Evolutionary conservation across 2,329 filamentous ascomycete species (phyloP).

Genomic region (Fusarium goolgardi): DNA sequence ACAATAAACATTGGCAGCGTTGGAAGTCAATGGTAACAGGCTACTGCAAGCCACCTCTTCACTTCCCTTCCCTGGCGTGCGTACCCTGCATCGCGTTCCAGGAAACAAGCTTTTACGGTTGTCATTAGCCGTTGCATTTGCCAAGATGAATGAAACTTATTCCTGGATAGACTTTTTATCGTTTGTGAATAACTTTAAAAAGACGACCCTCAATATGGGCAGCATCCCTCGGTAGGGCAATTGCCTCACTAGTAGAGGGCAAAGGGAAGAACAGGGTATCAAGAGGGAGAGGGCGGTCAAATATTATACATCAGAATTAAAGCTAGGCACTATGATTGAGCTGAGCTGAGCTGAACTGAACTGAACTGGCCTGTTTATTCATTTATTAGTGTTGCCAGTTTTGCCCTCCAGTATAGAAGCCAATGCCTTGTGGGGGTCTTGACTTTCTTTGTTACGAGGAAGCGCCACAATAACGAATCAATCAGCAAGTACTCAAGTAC

Average conservation of each 20-base stretch:
- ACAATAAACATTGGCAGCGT: background rate
- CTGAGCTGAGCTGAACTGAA: background rate
- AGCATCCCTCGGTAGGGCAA: background rate
- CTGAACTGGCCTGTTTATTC: background rate
- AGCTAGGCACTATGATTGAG: background rate
- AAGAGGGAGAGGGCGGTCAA: background rate
- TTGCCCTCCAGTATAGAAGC: background rate
- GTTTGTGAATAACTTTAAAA: background rate
- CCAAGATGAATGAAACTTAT: background rate
- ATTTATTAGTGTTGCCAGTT: background rate
- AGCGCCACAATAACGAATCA: background rate
- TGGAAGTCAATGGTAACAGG: background rate
- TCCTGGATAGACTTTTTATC: background rate
- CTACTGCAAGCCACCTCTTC: background rate
- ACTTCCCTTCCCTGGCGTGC: background rate
- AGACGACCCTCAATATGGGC: background rate
- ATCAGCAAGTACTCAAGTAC: background rate
- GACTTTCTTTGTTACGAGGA: background rate
- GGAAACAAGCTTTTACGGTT: slow-evolving; percentile 3
- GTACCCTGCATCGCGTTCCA: slow-evolving; percentile 7
- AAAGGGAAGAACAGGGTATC: background rate
- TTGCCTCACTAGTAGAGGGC: background rate
- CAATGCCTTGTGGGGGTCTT: background rate
- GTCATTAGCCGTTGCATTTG: background rate
- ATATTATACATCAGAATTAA: background rate